These are phyloP conservation scores for Oryza meyeriana DNA, from an alignment of 176 grass and related monocot genomes.

Conservation along the genomic window DNA sequence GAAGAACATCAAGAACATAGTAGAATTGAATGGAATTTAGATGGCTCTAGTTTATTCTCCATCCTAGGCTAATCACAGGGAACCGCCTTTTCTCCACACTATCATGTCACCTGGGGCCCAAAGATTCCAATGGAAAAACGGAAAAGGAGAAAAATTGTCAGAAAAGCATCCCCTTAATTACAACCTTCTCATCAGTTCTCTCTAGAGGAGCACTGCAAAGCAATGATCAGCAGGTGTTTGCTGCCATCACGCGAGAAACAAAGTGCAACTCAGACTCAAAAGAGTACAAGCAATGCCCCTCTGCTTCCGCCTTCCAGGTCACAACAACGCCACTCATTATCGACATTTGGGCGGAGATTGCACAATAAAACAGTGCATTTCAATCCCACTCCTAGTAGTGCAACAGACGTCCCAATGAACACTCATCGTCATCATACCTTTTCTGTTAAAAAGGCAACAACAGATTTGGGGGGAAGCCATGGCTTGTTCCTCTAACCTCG, in stretches of 20 bases:
- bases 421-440: conserved; percentile 21
- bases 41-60: conserved; percentile 41
- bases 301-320: conserved; percentile 18
- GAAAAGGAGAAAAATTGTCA: conserved; percentile 18
- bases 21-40: conserved; percentile 35
- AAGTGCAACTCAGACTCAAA: background rate
- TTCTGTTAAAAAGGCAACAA: background rate
- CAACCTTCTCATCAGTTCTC: conserved; percentile 25
- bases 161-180: conserved; percentile 45
- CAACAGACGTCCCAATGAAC: conserved; percentile 12
- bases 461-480: background rate
- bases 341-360: conserved; percentile 24
- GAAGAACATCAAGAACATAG: background rate
- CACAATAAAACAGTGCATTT: conserved; percentile 57
- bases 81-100: conserved; percentile 23
- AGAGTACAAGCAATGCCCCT: conserved; percentile 6
- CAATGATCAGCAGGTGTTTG: conserved; percentile 26
- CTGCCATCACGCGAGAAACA: background rate
- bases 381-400: conserved; percentile 39
- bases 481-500: conserved; percentile 43
- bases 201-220: conserved; percentile 7
- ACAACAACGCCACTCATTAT: conserved; percentile 4
- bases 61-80: conserved; percentile 31
- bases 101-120: conserved; percentile 13
- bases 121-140: conserved; percentile 32